Base-by-base conservation (phyloP, 768 basidiomycete genomes). In the Lactarius sp. region DNA sequence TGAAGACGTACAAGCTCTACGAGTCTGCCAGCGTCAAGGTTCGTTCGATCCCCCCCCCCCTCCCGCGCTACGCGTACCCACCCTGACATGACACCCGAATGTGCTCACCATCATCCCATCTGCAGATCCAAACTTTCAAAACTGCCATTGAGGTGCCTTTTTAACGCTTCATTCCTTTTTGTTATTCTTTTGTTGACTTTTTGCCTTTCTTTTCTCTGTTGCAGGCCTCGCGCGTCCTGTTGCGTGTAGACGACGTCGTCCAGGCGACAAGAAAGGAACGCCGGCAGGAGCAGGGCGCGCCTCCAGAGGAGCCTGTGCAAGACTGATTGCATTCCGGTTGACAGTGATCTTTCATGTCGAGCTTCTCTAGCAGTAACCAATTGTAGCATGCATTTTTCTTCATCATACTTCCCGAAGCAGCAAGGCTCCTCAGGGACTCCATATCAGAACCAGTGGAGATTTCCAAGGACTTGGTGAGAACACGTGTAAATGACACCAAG, bases 21-120 rank as follows among this genome's bases (percentile, higher is more conserved):
- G 97, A 99, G 77, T 93, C 90, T 41, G 94, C 96, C 5, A 94
- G 92, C 68, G 96, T 99, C 72, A 98, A 98, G 81, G 86, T 87
- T 63, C 27, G 72, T 62, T n/a, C 33, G 8, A 2, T 5, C 22
- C 16, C 2, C 14, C 31, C 0, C 2, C 22, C n/a, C n/a, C 14
- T 20, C 8, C 14, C 55, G 5, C 44, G 6, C 68, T 68, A 5
- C 14, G 5, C 22, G 10, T 44, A n/a, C 39, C 5, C 2, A 41
- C 39, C 39, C 69, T 27, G 12, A 61, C 62, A 46, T 56, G 14
- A 34, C 31, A 37, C 18, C 31, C 46, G 46, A 52, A 39, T 53
- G 13, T 37, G 13, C 27, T 51, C 5, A 20, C 46, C 9, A 20
- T 47, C 55, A 13, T 20, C 58, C 27, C 39, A 20, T 41, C n/a